Percentiles rank a stretch among this genome's conserved stretches.
phyloP scores from a whole-genome alignment of 2,329 filamentous ascomycete species.

The Paecilomyces niveus region DNA sequence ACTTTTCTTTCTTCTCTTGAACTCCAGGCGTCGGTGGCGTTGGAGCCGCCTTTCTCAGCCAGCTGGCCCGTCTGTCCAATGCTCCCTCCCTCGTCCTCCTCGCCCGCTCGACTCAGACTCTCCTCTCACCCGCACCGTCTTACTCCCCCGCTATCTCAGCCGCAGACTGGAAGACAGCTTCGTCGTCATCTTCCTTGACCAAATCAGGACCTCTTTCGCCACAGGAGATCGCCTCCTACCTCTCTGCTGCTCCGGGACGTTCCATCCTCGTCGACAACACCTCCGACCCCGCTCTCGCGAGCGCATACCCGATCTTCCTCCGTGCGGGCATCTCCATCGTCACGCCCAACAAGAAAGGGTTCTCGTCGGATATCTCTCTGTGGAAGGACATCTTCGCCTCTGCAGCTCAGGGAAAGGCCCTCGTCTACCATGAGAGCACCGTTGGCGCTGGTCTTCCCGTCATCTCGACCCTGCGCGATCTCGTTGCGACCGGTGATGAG shows the following conservation, averaged over 20 bases:
- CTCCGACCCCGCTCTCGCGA: constrained; percentile 77
- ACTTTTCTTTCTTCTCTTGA: background rate
- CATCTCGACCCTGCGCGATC: constrained; percentile 85
- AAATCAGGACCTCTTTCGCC: constrained; percentile 48
- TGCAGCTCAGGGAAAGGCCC: constrained; percentile 57
- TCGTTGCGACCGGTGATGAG: constrained; percentile 89
- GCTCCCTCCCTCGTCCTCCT: constrained; percentile 75
- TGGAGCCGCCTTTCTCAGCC: constrained; percentile 80
- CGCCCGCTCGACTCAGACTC: constrained; percentile 73
- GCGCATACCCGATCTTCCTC: constrained; percentile 74
- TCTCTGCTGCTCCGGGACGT: constrained; percentile 68
- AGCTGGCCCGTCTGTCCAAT: constrained; percentile 65
- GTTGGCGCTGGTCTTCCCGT: constrained; percentile 91
- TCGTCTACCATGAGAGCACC: constrained; percentile 91
- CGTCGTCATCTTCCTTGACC: constrained; percentile 55
- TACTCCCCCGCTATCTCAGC: constrained; percentile 57
- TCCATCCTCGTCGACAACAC: constrained; percentile 92
- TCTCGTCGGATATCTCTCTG: constrained; percentile 70
- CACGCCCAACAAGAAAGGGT: constrained; percentile 98
- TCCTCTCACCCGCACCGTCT: constrained; percentile 65
- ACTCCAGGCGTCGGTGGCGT: constrained; percentile 81
- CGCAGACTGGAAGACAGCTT: constrained; percentile 49
- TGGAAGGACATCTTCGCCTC: constrained; percentile 83
- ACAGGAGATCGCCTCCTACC: constrained; percentile 66
- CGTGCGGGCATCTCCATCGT: constrained; percentile 80